phyloP scores from a whole-genome alignment of 2,329 filamentous ascomycete species.

The Niveomyces coronatus region DNA sequence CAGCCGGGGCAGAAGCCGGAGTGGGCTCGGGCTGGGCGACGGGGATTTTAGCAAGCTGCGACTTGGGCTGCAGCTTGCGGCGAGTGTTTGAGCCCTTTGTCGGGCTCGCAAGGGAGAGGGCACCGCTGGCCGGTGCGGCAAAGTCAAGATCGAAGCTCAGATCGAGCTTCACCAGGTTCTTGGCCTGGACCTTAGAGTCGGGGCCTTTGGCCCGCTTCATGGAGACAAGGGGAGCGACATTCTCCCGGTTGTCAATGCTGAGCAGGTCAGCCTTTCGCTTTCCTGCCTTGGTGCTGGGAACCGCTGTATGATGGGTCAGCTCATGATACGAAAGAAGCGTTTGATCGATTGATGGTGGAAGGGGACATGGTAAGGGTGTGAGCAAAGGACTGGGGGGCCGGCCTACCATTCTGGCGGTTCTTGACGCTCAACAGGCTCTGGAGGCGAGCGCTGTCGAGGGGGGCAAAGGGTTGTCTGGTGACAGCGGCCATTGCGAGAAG shows the following conservation, averaged over 20 bases:
- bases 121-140: slow-evolving; percentile 16
- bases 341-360: neutral
- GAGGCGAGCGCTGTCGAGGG: slow-evolving; percentile 57
- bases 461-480: slow-evolving; percentile 64
- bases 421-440: slow-evolving; percentile 65
- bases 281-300: slow-evolving; percentile 27
- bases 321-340: neutral
- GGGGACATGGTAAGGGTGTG: neutral
- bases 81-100: slow-evolving; percentile 26
- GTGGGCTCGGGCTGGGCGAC: slow-evolving; percentile 36
- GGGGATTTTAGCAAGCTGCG: slow-evolving; percentile 37
- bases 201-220: slow-evolving; percentile 49
- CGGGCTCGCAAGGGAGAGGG: slow-evolving; percentile 22
- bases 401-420: slow-evolving; percentile 66
- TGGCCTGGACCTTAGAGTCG: slow-evolving; percentile 27
- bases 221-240: slow-evolving; percentile 47
- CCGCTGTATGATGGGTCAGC: slow-evolving; percentile 23
- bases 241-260: slow-evolving; percentile 46
- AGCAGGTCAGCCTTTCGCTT: slow-evolving; percentile 49
- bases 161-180: slow-evolving; percentile 41
- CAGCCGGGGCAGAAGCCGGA: slow-evolving; percentile 58
- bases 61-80: slow-evolving; percentile 41
- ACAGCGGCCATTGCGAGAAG: slow-evolving; percentile 41
- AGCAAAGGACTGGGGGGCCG: too few species aligned
- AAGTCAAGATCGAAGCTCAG: slow-evolving; percentile 34